Evolutionary conservation across 768 basidiomycete genomes (phyloP), one percentile per base, ranked within the genome.

Genomic region (Psilocybe tampanensis): DNA sequence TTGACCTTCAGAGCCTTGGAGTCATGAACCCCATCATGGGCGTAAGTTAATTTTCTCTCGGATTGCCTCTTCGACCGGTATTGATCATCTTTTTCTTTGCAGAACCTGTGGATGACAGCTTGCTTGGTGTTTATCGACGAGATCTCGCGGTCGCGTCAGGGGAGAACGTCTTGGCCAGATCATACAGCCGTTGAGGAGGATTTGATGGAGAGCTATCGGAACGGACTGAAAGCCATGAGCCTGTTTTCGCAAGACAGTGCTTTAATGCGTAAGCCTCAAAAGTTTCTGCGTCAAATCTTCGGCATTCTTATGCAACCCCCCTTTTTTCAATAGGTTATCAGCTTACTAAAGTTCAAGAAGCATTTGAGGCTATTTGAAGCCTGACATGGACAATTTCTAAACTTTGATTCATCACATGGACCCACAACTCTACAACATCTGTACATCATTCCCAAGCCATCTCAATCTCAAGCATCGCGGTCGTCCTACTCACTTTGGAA

Each of bases 21-120:
- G 68, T 70, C 58, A 67, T 81, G 23, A 81, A 78, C 64, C 79
- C 81, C 13, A 78, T 83, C 22, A 76, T 81, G 75, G 79, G 77
- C n/a, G 81, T 83, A 67, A 68, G 80, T 75, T 15, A 19, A 32
- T 15, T 19, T 7, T 29, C 4, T 65, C 43, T 42, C 29, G 19
- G 19, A 29, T 29, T 29, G 4, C 29, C 54, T 61, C 44, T 34
- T 50, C 43, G 43, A 32, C 48, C 41, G 48, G 33, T 29, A 47
- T 8, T 21, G 47, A 29, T 21, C n/a, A 29, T 32, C 24, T 29
- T 44, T 56, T 50, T 29, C 59, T 13, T 55, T 59, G 50, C 36
- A 81, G 79, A 78, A 76, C 3, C 65, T 81, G 8, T 81, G 80
- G 79, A 72, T 74, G 68, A 72, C 70, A 43, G 78, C 80, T 32